Base-by-base conservation (phyloP, 352 stramenopile species). In the Globisporangium echinulatum region DNA sequence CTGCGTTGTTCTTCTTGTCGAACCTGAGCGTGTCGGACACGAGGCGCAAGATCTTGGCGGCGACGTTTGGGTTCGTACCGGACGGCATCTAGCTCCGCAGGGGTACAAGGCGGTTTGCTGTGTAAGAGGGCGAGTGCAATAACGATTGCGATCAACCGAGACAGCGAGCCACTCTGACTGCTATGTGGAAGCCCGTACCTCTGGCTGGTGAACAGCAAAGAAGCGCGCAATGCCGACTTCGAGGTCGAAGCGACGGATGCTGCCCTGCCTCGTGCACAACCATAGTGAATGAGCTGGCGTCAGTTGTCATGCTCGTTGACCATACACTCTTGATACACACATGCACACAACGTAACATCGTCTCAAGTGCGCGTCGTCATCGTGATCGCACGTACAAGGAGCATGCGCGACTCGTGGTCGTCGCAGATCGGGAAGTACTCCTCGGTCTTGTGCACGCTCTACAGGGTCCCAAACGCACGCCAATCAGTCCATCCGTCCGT, bases 341-440 rank as follows among this genome's bases (percentile, higher is more conserved):
- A 33, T 33, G 25, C 25, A 33, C 25, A 33, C 25, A 33, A 33
- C 25, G 25, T 5, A 36, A n/a, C 19, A 53, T 10, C 25, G 36
- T 14, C 9, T 42, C 39, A 5, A 33, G 25, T 33, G 25, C 25
- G 25, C 25, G 25, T 33, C 25, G 25, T 33, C 25, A 3, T 33
- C 25, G 40, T 13, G 40, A 5, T 8, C 40, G 0, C 15, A 25
- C 67, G 52, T 57, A 92, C 82, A 57, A 90, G 74, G 9, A 92
- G 63, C 36, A 72, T 64, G 7, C 67, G 59, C 6, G 51, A 77
- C 46, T 90, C 74, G n/a, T 64, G 37, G 33, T 82, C 71, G 43
- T 92, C 82, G 36, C 82, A 88, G 33, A 94, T 66, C 0, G 85
- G 78, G 56, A 94, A 92, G 47, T 92, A 91, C 36, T 94, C 82